These are phyloP conservation scores for Mortierella alpina DNA, from an alignment of 192 early-diverging fungal species.

Conservation along the genomic window DNA sequence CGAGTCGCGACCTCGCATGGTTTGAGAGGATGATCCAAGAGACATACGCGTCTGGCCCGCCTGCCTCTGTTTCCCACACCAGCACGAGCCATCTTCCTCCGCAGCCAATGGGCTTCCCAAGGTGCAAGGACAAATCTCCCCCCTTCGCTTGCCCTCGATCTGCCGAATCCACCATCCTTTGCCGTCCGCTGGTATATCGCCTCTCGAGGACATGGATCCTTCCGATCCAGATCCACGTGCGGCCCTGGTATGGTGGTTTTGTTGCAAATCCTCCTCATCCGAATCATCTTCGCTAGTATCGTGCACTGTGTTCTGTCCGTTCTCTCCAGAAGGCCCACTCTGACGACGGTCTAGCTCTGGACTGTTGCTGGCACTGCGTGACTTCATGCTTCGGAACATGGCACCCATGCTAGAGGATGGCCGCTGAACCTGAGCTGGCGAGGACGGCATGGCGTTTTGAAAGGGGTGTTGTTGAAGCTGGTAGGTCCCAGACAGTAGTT, in stretches of 20 bases:
- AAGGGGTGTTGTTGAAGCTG: conserved; percentile 9
- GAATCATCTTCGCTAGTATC: conserved; percentile 5
- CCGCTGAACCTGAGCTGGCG: neutral
- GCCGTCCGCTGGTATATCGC: conserved; percentile 24
- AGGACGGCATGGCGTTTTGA: neutral
- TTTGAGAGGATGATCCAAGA: too few relatives aligned
- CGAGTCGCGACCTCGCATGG: too few relatives aligned
- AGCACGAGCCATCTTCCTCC: conserved; percentile 8
- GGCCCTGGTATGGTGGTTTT: neutral
- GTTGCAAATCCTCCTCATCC: neutral
- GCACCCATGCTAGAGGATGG: neutral
- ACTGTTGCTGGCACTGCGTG: neutral
- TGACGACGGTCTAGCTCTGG: neutral
- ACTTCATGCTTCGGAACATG: conserved; percentile 9
- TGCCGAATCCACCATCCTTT: conserved; percentile 50
- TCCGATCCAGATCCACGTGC: neutral
- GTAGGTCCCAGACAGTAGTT: neutral
- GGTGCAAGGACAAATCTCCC: conserved; percentile 37
- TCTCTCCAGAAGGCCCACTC: neutral
- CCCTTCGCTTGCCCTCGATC: conserved; percentile 34
- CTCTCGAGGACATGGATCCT: conserved; percentile 7
- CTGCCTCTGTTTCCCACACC: conserved; percentile 32
- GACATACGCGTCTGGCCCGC: neutral
- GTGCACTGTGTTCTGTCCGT: neutral
- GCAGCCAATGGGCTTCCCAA: neutral